Evolutionary conservation across 2,329 filamentous ascomycete genomes (phyloP), one percentile per base, ranked within the genome.

Genomic region (Neopestalotiopsis sp.): DNA sequence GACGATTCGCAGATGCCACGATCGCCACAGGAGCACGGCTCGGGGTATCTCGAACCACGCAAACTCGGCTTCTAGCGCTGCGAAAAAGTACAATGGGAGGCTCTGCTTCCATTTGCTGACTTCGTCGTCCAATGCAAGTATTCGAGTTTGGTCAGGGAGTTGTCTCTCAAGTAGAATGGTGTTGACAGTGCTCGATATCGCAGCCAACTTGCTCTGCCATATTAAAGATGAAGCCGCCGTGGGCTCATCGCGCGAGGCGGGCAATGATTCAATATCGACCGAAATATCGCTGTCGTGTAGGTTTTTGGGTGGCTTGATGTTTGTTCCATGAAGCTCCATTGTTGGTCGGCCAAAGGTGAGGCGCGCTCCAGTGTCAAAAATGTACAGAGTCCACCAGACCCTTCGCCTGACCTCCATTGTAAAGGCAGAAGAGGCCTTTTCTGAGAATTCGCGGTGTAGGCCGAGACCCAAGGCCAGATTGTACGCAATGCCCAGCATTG

Each of bases 401-500:
- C 81, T 73, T 28, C 81, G 76, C 34, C 81, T 75, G 62, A 81
- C 81, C 68, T 82, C 81, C 53, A 78, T 76, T 61, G 79, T 77
- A 10, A 81, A 73, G 2, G 77, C 74, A 34, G 74, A 78, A 63
- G 78, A 77, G 38, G 76, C 71, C 76, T 76, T 78, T 17, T 73
- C 74, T 0, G 77, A 74, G 12, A 82, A 75, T 69, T 86, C 84
- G 12, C 81, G 80, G 70, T 86, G 83, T 0, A 86, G 77, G 0
- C 84, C 83, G 17, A 86, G 72, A 1, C 83, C 83, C 13, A 85
- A 77, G 0, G 83, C 84, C 78, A 85, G 82, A n/a, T 83, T 78
- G 5, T 81, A 79, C 4, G 84, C 84, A 17, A 85, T 79, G 2
- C 84, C 84, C 32, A 84, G 78, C 59, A 83, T 83, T 69, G 84